Conservation (phyloP, 805 yeast genomes). For the Pichia eremophila region DNA sequence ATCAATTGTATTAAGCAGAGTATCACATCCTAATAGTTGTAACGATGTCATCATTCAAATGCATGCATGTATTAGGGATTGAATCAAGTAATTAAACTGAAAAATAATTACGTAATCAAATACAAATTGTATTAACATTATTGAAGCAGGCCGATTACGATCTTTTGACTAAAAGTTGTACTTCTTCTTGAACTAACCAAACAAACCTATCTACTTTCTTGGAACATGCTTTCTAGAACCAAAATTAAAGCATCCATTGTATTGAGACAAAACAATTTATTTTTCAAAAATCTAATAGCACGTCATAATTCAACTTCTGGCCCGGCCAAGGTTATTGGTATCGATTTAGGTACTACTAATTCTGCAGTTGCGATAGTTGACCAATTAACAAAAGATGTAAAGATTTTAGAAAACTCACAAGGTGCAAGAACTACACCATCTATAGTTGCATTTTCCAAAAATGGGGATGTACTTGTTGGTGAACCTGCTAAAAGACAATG, state of each 20-base stretch:
- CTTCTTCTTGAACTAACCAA: no score
- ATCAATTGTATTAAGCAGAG: no score
- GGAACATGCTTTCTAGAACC: not conserved
- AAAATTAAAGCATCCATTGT: not conserved
- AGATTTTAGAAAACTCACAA: slow-evolving; percentile 69
- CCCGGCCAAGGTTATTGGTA: slow-evolving; percentile 56
- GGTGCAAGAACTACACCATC: slow-evolving; percentile 86
- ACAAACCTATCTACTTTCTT: no score
- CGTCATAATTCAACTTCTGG: not conserved
- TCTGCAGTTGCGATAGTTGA: slow-evolving; percentile 85
- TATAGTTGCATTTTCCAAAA: slow-evolving; percentile 83
- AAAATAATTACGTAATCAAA: no score
- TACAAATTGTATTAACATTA: no score
- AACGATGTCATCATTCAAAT: no score
- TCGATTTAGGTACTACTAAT: slow-evolving; percentile 83
- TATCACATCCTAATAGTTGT: no score
- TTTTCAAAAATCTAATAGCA: not conserved
- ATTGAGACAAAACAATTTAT: not conserved
- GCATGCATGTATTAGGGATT: no score
- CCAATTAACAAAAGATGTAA: slow-evolving; percentile 50
- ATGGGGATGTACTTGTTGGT: slow-evolving; percentile 87
- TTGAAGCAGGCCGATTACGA: no score
- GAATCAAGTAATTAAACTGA: no score
- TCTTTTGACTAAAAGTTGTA: no score
- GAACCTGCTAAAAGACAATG: slow-evolving; percentile 95